Conservation (phyloP, 176 grass and related monocot genomes). For the Juncus effusus region DNA sequence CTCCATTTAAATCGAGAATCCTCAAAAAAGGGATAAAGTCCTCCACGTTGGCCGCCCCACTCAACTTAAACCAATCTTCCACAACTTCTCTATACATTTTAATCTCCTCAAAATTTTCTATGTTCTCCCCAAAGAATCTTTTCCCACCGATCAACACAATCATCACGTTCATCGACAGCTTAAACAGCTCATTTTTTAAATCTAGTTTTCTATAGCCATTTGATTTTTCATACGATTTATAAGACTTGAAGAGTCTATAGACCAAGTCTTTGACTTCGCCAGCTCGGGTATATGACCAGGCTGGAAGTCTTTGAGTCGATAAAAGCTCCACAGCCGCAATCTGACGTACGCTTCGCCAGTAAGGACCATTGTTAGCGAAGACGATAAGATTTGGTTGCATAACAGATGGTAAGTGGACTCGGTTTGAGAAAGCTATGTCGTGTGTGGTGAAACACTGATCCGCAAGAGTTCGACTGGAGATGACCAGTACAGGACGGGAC, state of each 20-base stretch:
- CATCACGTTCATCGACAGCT: conserved; percentile 6
- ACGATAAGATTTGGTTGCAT: conserved; percentile 3
- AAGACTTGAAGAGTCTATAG: not conserved
- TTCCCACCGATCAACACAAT: conserved; percentile 5
- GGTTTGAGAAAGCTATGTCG: not conserved
- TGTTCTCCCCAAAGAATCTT: not conserved
- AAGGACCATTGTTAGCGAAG: conserved; percentile 8
- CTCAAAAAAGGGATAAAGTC: conserved; percentile 29
- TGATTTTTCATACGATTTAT: not conserved
- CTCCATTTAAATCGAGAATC: not conserved
- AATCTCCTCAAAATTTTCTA: not conserved
- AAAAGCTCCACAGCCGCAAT: conserved; percentile 1
- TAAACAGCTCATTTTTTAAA: conserved; percentile 19
- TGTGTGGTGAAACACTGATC: conserved; percentile 35
- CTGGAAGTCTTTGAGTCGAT: conserved; percentile 1
- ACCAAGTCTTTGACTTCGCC: not conserved
- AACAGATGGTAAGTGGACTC: conserved; percentile 1
- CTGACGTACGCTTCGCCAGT: conserved; percentile 14
- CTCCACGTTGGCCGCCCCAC: not conserved
- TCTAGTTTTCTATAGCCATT: conserved; percentile 3
- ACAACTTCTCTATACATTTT: conserved; percentile 10
- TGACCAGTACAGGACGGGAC: conserved; percentile 24
- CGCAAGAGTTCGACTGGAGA: conserved; percentile 15
- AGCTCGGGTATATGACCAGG: conserved; percentile 12
- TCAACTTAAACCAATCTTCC: conserved; percentile 2